Evolutionary conservation across 805 yeast species (phyloP).

Genomic region (Pichia nakasei): DNA sequence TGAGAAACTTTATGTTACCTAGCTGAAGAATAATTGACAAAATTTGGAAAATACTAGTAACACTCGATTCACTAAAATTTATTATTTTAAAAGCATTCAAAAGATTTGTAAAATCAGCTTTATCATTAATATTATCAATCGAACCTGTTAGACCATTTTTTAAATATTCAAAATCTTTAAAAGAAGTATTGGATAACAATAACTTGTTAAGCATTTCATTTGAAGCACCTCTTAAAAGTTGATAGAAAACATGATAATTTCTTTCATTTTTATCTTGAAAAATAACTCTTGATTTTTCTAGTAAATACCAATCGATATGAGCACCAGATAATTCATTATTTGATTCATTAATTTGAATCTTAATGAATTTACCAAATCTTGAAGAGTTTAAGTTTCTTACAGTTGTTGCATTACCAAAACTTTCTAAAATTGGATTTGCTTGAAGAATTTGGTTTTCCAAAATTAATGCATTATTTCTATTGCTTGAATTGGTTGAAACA

Average conservation of each 20-base stretch:
- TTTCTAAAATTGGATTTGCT: constrained; percentile 91
- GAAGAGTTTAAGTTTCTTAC: constrained; percentile 91
- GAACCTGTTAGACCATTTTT: constrained; percentile 39
- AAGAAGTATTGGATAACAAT: constrained; percentile 30
- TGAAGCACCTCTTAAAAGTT: constrained; percentile 62
- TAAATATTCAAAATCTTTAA: constrained; percentile 49
- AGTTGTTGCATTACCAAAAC: constrained; percentile 96
- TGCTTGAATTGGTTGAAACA: constrained; percentile 36
- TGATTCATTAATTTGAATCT: constrained; percentile 48
- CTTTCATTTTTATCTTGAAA: constrained; percentile 69
- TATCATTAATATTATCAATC: constrained; percentile 73
- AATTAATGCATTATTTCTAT: constrained; percentile 25
- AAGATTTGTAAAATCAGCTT: constrained; percentile 54
- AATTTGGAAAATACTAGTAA: constrained; percentile 49
- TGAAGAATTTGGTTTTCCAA: constrained; percentile 82
- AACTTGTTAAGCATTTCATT: constrained; percentile 38
- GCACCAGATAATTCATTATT: constrained; percentile 75
- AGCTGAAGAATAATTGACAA: constrained; percentile 73
- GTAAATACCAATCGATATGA: constrained; percentile 84
- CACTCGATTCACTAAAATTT: constrained; percentile 54
- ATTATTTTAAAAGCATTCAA: constrained; percentile 61
- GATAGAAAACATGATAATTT: constrained; percentile 91
- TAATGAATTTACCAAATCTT: constrained; percentile 92
- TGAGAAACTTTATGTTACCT: constrained; percentile 73
- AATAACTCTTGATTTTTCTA: constrained; percentile 90